phyloP scores from a whole-genome alignment of 495 filamentous ascomycete species.

The Daldinia grandis region DNA sequence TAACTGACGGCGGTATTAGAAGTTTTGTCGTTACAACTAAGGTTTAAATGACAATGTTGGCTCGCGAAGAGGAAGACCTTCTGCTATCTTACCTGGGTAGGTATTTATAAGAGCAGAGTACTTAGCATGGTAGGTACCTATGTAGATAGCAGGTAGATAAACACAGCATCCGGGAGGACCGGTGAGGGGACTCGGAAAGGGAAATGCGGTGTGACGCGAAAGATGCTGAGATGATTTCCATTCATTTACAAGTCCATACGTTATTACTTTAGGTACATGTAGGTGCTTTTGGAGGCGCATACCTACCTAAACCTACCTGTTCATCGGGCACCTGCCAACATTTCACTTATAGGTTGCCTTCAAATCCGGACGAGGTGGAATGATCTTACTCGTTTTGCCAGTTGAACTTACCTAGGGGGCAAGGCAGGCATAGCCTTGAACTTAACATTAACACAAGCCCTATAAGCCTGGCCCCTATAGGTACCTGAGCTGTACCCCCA shows the following conservation, averaged over 20 bases:
- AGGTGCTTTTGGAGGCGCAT: neutral
- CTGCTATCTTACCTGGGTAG: neutral
- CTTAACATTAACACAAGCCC: neutral
- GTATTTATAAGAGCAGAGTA: neutral
- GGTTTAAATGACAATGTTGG: neutral
- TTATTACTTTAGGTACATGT: neutral
- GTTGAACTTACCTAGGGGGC: neutral
- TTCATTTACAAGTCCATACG: neutral
- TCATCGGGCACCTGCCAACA: slow-evolving; percentile 5
- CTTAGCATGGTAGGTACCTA: neutral
- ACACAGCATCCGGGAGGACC: slow-evolving; percentile 12
- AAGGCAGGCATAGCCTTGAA: neutral
- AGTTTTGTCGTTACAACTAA: neutral
- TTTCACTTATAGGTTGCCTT: neutral
- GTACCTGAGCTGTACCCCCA: neutral
- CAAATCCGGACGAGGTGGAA: slow-evolving; percentile 2
- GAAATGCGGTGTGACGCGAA: slow-evolving; percentile 21
- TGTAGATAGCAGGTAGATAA: neutral
- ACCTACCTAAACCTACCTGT: neutral
- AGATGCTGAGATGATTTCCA: slow-evolving; percentile 10
- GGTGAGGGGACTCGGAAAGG: slow-evolving; percentile 16
- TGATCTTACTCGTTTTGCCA: slow-evolving; percentile 6
- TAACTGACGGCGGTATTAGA: slow-evolving; percentile 2
- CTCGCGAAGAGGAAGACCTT: neutral
- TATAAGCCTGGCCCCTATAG: neutral